These are phyloP conservation scores for Ogataea wickerhamii DNA, from an alignment of 805 yeast species.

Conservation along the genomic window DNA sequence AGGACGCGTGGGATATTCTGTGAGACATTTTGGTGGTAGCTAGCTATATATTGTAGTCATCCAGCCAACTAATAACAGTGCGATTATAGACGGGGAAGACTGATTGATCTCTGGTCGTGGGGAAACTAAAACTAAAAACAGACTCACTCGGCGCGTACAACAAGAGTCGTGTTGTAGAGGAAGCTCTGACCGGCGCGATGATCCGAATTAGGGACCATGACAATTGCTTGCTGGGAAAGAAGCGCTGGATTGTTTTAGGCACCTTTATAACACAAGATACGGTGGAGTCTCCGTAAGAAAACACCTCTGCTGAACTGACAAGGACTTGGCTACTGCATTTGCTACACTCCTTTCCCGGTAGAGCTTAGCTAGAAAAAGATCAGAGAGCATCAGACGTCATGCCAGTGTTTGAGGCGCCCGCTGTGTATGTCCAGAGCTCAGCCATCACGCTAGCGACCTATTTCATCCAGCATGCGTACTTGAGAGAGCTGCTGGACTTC, in stretches of 20 bases:
- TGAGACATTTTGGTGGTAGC: constrained; percentile 4
- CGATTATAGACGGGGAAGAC: no score
- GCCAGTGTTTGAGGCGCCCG: constrained; percentile 46
- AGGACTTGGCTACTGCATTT: background rate
- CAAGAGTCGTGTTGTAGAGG: background rate
- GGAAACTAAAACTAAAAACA: background rate
- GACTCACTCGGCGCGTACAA: background rate
- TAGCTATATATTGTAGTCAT: no score
- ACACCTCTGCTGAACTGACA: background rate
- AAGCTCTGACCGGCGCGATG: no score
- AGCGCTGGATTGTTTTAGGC: no score
- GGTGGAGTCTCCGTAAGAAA: no score
- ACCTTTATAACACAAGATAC: no score
- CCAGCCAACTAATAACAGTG: no score
- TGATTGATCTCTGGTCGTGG: background rate
- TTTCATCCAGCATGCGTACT: constrained; percentile 39
- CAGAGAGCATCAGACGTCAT: constrained; percentile 15
- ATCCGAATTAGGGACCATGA: no score
- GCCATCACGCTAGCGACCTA: constrained; percentile 40
- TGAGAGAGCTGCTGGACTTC: constrained; percentile 37
- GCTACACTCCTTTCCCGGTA: background rate
- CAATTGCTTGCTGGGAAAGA: no score
- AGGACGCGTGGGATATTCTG: constrained; percentile 89
- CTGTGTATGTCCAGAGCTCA: constrained; percentile 41
- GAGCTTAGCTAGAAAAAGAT: background rate